Conservation (phyloP, 1,284 basidiomycete species). For the Melanopsichium pennsylvanicum region DNA sequence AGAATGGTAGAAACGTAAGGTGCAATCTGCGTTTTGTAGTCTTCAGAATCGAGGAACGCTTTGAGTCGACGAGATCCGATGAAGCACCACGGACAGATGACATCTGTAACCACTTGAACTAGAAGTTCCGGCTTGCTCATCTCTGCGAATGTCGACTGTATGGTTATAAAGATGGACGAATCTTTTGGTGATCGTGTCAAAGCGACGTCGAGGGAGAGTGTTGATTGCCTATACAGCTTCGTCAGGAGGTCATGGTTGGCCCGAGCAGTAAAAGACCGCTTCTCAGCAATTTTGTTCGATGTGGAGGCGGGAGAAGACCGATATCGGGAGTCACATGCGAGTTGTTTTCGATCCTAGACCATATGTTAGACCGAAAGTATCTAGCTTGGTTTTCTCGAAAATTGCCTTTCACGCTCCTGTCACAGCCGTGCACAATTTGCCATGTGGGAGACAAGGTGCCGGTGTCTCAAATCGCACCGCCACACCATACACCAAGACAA, state of each 20-base stretch:
- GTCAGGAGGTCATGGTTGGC: constrained; percentile 13
- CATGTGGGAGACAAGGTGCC: too few species aligned
- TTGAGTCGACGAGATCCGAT: constrained; percentile 41
- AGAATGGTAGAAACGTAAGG: constrained; percentile 32
- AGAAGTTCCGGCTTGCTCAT: constrained; percentile 49
- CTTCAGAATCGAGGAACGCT: constrained; percentile 34
- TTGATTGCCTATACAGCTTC: too few species aligned
- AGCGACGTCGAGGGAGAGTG: too few species aligned
- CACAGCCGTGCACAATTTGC: too few species aligned
- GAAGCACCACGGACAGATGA: constrained; percentile 54
- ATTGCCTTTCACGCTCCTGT: constrained; percentile 9
- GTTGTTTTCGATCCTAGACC: too few species aligned
- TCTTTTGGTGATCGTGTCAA: too few species aligned
- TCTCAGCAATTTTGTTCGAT: too few species aligned
- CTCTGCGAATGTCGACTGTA: not conserved
- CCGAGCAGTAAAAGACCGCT: constrained; percentile 13
- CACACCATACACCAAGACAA: too few species aligned
- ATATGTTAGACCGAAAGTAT: not conserved
- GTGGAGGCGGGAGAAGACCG: constrained; percentile 24
- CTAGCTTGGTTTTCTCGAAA: not conserved
- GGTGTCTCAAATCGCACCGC: too few species aligned
- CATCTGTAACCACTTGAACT: constrained; percentile 39
- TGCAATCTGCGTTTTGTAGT: constrained; percentile 43
- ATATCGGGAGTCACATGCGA: too few species aligned
- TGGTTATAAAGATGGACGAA: too few species aligned